A percentile compares a stretch with the other conserved stretches of the same genome.
phyloP scores from a whole-genome alignment of 164 flowering plant species.

The Tetracentron sinense region DNA sequence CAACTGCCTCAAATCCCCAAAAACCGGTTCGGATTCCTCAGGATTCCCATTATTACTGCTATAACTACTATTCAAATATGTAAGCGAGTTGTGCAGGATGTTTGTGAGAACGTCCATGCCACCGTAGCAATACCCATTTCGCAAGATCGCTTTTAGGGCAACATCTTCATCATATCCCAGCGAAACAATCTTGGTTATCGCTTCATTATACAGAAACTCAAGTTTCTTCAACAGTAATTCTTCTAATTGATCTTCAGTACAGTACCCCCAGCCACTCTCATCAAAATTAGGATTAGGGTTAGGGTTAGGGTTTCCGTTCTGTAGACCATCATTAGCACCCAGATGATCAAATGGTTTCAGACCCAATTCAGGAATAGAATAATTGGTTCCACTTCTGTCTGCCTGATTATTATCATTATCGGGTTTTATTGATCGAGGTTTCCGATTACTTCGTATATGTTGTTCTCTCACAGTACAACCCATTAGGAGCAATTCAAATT shows the following conservation, averaged over 20 bases:
- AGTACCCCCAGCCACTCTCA: conserved; percentile 76
- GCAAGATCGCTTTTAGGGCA: conserved; percentile 58
- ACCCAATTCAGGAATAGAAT: conserved; percentile 35
- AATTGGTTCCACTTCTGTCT: conserved; percentile 20
- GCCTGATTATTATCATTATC: conserved; percentile 24
- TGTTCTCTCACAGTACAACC: conserved; percentile 75
- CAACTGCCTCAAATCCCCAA: conserved; percentile 74
- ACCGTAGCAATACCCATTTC: conserved; percentile 91
- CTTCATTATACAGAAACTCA: conserved; percentile 67
- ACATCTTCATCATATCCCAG: conserved; percentile 73
- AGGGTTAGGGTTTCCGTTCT: conserved; percentile 18
- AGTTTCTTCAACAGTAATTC: conserved; percentile 61
- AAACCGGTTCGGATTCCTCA: conserved; percentile 50
- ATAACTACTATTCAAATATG: conserved; percentile 48
- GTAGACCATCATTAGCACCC: conserved; percentile 26
- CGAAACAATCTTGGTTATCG: conserved; percentile 50
- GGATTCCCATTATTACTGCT: conserved; percentile 23
- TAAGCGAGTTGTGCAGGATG: conserved; percentile 64
- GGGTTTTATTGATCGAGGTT: conserved; percentile 46
- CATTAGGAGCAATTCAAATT: conserved; percentile 25
- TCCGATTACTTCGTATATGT: conserved; percentile 51
- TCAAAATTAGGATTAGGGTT: conserved; percentile 34
- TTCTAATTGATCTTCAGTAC: conserved; percentile 81
- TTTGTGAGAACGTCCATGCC: conserved; percentile 76
- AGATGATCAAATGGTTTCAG: conserved; percentile 33